phyloP scores from a whole-genome alignment of 2,329 filamentous ascomycete genomes.

The Fusarium nelsonii region DNA sequence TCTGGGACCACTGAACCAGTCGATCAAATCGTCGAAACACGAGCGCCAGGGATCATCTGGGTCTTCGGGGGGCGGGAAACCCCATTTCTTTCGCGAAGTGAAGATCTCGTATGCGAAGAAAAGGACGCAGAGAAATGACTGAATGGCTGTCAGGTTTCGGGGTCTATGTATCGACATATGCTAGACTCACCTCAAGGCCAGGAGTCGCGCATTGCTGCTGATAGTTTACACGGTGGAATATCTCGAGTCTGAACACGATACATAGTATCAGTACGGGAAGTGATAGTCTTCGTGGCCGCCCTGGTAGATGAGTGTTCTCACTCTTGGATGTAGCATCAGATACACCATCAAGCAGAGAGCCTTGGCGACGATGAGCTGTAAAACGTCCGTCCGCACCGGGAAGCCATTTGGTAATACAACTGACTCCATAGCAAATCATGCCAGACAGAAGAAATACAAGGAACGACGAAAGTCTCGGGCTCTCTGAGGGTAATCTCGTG shows the following conservation, averaged over 20 bases:
- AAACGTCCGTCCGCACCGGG: conserved; percentile 63
- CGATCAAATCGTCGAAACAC: conserved; percentile 60
- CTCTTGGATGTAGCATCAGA: conserved; percentile 50
- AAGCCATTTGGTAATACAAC: conserved; percentile 60
- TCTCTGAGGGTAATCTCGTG: conserved; percentile 52
- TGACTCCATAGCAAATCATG: conserved; percentile 55
- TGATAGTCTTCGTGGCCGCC: conserved; percentile 62
- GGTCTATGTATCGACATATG: neutral
- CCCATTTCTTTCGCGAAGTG: conserved; percentile 51
- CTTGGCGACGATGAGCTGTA: conserved; percentile 47
- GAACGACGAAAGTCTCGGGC: conserved; percentile 62
- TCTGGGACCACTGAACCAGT: conserved; percentile 61
- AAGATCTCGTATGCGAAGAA: conserved; percentile 61
- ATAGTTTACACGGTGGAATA: conserved; percentile 60
- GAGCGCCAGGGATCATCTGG: conserved; percentile 63
- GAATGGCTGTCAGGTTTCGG: conserved; percentile 13
- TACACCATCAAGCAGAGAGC: conserved; percentile 40
- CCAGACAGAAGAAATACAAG: conserved; percentile 62
- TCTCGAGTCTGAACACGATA: conserved; percentile 62
- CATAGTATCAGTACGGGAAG: conserved; percentile 59
- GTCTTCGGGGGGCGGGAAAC: conserved; percentile 49
- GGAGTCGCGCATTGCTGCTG: conserved; percentile 64
- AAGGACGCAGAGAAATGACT: conserved; percentile 63
- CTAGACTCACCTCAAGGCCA: conserved; percentile 60
- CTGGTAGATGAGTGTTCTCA: conserved; percentile 55